Base-by-base conservation (phyloP, 106 monocot species). In the Chionographis japonica region DNA sequence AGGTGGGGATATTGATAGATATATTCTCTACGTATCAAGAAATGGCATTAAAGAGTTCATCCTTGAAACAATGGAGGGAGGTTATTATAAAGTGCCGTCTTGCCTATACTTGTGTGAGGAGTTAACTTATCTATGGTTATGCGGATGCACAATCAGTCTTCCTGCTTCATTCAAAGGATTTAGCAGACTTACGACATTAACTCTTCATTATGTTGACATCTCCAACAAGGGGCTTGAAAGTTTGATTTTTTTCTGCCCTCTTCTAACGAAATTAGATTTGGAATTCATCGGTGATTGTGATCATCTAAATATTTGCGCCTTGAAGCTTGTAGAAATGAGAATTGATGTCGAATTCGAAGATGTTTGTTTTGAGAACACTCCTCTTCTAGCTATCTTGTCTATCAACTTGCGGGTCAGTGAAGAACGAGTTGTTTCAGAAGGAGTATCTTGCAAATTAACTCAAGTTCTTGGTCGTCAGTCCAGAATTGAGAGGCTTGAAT, bases 91-190 rank as follows among this genome's bases (percentile, higher is more conserved):
- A 40, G 38, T 63, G 3, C 63, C 63, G 4, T 42, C 63, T 3
- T 63, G 10, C 42, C 16, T 63, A 12, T 63, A 41, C 63, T 43
- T 39, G 14, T 40, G 39, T 40, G 7, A 36, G 36, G 63, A n/a
- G 1, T 5, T 63, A 40, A 63, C 63, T 6, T 6, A 63, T 41
- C 16, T 63, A 12, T 3, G 42, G 16, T 39, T 63, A 12, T 16
- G 4, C 42, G 15, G 16, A 2, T 63, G 63, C 43, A 46, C 42
- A 42, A 41, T 40, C n/a, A 40, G 3, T 43, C 41, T 40, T 63
- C 37, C 62, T 6, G 8, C 63, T 46, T 46, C 63, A 63, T 63
- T 63, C n/a, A 43, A 63, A 14, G 39, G 63, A 14, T 63, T 63
- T 63, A 39, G 17, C 2, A 63, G 16, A 5, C 38, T 63, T 11